Conservation (phyloP, 73 alveolate genomes). For the Paramecium octaurelia region DNA sequence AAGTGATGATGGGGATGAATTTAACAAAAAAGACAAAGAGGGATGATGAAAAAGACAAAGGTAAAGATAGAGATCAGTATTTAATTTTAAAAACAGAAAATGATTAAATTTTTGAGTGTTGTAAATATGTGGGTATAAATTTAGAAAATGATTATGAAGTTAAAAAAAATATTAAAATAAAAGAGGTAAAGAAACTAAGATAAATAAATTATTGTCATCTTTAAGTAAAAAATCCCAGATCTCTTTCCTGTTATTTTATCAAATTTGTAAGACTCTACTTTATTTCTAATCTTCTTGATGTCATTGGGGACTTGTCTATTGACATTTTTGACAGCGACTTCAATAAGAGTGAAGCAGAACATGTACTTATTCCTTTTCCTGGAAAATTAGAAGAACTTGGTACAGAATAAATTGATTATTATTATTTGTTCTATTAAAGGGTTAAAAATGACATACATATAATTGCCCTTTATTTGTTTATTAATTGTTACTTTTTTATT, state of each 20-base stretch:
- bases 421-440: background rate
- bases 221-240: background rate
- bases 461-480: background rate
- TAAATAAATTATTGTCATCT: background rate
- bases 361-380: background rate
- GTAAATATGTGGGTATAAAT: background rate
- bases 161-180: background rate
- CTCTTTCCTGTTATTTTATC: background rate
- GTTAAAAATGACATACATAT: background rate
- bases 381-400: background rate
- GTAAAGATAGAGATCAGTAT: background rate
- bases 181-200: background rate
- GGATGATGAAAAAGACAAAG: background rate
- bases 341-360: conserved; percentile 32
- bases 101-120: background rate
- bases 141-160: background rate
- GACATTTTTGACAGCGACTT: background rate
- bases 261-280: background rate
- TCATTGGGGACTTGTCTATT: background rate
- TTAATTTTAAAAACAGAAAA: background rate
- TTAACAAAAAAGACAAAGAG: background rate
- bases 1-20: conserved; percentile 32
- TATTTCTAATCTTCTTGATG: conserved; percentile 29
- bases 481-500: background rate
- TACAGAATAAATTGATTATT: background rate